Base-by-base conservation (phyloP, 768 basidiomycete species). In the Hygrophorus pudorinus region DNA sequence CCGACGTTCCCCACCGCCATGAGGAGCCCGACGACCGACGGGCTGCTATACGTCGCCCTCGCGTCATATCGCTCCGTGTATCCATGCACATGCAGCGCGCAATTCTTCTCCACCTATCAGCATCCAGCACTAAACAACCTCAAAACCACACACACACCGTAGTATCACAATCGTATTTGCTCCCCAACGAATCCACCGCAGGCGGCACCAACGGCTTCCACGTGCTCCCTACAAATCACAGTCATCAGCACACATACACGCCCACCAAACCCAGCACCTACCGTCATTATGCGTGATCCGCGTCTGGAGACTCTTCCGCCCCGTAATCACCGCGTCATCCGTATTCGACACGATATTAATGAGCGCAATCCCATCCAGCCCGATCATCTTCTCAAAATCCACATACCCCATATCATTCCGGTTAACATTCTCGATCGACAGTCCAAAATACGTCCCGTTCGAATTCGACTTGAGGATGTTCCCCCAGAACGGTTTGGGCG, bases 1-100 rank as follows among this genome's bases (percentile, higher is more conserved):
- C 96, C 96, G 11, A 99, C 93, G 53, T 90, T 98, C 6, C 96
- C 96, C 36, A 97, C 92, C 1, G 85, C 96, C 76, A 99, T 87
- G 63, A 99, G 73, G 10, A 99, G 71, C 10, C 96, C 96, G 8
- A 90, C 83, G 12, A 92, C 79, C 4, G 90, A 82, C 0, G 96
- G 92, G 32, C 82, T 93, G 56, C 88, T 93, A 64, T 85, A 98
- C 0, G 94, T 97, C 1, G 93, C 89, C 41, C 88, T 75, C 5
- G 90, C 80, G 55, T 98, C 96, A 5, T 67, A 66, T 18, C 96
- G 81, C 49, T 94, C 94, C 0, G 96, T 98, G 63, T 92, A 98
- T 2, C 96, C 94, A 55, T 98, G 96, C 11, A 99, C 68, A 51
- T 98, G 87, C 2, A 99, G 73, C 8, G 79, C 72, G 54, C 96